Percentiles rank a stretch among this genome's conserved stretches.
phyloP scores from a whole-genome alignment of 805 yeast genomes.

The Wickerhamiella azymoides region DNA sequence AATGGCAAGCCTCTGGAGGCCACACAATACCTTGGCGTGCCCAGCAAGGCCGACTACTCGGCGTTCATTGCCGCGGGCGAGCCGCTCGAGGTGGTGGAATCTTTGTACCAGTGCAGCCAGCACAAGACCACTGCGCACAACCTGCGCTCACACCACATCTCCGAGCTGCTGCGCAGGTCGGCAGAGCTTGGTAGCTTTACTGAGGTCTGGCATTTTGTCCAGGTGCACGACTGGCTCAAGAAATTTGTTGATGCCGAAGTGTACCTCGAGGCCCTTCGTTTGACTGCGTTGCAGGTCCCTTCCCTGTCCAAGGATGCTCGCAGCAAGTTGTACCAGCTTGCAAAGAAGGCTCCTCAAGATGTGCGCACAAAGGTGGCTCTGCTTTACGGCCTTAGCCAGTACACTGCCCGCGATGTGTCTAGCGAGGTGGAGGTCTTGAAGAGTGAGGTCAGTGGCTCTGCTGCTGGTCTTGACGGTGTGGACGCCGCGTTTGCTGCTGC shows the following conservation, averaged over 20 bases:
- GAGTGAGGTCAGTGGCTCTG: not conserved
- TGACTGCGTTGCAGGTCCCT: slow-evolving; percentile 16
- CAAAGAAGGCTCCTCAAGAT: slow-evolving; percentile 9
- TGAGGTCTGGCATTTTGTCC: slow-evolving; percentile 7
- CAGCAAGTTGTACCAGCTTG: slow-evolving; percentile 9
- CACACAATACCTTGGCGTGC: slow-evolving; percentile 18
- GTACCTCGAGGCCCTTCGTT: slow-evolving; percentile 15
- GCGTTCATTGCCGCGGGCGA: slow-evolving; percentile 12
- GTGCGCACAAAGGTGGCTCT: slow-evolving; percentile 12
- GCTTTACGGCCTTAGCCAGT: slow-evolving; percentile 13
- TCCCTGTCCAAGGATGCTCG: slow-evolving; percentile 9
- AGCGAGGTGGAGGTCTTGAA: not conserved
- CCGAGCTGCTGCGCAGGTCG: slow-evolving; percentile 16
- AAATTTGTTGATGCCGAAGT: slow-evolving; percentile 6
- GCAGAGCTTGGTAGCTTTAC: slow-evolving; percentile 18
- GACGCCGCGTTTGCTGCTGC: not conserved
- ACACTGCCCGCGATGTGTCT: slow-evolving; percentile 11
- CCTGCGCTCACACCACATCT: slow-evolving; percentile 15
- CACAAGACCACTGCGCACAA: slow-evolving; percentile 11
- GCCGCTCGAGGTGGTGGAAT: slow-evolving; percentile 14
- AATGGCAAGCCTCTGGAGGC: slow-evolving; percentile 18
- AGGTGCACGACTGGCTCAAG: slow-evolving; percentile 6
- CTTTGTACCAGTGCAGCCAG: slow-evolving; percentile 14
- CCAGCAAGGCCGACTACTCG: slow-evolving; percentile 16
- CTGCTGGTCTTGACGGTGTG: not conserved